These are phyloP conservation scores for Pisolithus orientalis DNA, from an alignment of 768 basidiomycete species.

Conservation along the genomic window DNA sequence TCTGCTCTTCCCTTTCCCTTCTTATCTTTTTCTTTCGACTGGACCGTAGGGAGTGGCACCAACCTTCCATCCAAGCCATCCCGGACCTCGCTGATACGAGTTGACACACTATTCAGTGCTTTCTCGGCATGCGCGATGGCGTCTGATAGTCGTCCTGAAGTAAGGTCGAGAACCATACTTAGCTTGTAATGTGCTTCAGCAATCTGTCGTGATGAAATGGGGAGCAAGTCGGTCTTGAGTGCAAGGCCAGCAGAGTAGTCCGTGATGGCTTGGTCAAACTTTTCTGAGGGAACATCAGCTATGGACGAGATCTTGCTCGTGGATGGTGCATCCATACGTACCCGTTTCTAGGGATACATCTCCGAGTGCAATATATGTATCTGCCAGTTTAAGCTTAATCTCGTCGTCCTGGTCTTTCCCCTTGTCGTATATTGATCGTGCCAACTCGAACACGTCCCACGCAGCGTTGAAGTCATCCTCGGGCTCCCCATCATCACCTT, in stretches of 20 bases:
- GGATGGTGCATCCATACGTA: slow-evolving; percentile 28
- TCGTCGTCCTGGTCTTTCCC: slow-evolving; percentile 51
- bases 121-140: slow-evolving; percentile 77
- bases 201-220: slow-evolving; percentile 86
- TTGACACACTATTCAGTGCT: slow-evolving; percentile 72
- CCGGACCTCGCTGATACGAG: slow-evolving; percentile 56
- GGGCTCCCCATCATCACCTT: slow-evolving; percentile 69
- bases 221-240: slow-evolving; percentile 69
- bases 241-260: slow-evolving; percentile 78
- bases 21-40: slow-evolving; percentile 30
- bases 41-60: slow-evolving; percentile 25
- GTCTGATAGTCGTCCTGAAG: slow-evolving; percentile 74
- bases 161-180: slow-evolving; percentile 89
- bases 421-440: slow-evolving; percentile 79
- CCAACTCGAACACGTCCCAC: slow-evolving; percentile 96
- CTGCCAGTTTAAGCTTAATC: slow-evolving; percentile 77
- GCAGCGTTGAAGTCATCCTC: slow-evolving; percentile 98
- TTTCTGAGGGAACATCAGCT: slow-evolving; percentile 47
- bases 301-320: not conserved
- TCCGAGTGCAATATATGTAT: slow-evolving; percentile 84
- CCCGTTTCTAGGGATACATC: slow-evolving; percentile 98
- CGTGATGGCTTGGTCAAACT: slow-evolving; percentile 89
- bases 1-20: slow-evolving; percentile 73
- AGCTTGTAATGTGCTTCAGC: slow-evolving; percentile 94
- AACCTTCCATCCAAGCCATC: slow-evolving; percentile 35